A percentile compares a stretch with the other conserved stretches of the same genome.
Conservation (phyloP, 2,329 filamentous ascomycete genomes). For the Aspergillus bombycis region DNA sequence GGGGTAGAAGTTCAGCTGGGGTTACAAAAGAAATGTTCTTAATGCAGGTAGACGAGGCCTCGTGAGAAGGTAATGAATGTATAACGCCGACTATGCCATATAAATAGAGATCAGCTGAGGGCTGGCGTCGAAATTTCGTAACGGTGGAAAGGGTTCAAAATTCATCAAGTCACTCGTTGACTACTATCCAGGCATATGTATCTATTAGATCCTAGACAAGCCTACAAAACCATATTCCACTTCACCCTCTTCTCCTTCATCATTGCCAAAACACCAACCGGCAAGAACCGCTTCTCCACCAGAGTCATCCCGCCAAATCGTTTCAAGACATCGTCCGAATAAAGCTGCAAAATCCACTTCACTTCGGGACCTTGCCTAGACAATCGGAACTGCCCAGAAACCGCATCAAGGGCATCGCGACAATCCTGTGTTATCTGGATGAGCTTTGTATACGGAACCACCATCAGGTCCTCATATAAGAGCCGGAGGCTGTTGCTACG, state of each 20-base stretch:
- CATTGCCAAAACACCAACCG: constrained; percentile 43
- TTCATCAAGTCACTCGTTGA: not conserved
- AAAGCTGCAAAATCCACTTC: constrained; percentile 42
- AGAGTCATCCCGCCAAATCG: constrained; percentile 42
- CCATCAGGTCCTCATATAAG: constrained; percentile 35
- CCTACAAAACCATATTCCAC: constrained; percentile 47
- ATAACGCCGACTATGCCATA: not conserved
- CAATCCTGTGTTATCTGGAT: constrained; percentile 29
- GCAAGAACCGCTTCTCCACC: constrained; percentile 45
- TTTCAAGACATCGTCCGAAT: constrained; percentile 37
- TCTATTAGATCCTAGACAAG: not conserved
- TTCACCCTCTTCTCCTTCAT: constrained; percentile 45
- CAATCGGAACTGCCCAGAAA: constrained; percentile 3
- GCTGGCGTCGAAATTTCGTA: not conserved
- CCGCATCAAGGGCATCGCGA: constrained; percentile 18
- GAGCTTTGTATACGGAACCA: constrained; percentile 21
- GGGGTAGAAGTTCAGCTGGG: not conserved
- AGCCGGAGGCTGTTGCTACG: not conserved
- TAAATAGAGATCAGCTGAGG: not conserved
- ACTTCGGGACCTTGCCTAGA: constrained; percentile 12
- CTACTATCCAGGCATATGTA: not conserved
- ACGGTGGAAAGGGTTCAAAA: accelerated
- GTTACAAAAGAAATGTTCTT: not conserved
- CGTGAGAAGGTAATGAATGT: not conserved
- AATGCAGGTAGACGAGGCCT: not conserved